Conservation (phyloP, 2,329 filamentous ascomycete species). For the Chaetoscypha palmicola region DNA sequence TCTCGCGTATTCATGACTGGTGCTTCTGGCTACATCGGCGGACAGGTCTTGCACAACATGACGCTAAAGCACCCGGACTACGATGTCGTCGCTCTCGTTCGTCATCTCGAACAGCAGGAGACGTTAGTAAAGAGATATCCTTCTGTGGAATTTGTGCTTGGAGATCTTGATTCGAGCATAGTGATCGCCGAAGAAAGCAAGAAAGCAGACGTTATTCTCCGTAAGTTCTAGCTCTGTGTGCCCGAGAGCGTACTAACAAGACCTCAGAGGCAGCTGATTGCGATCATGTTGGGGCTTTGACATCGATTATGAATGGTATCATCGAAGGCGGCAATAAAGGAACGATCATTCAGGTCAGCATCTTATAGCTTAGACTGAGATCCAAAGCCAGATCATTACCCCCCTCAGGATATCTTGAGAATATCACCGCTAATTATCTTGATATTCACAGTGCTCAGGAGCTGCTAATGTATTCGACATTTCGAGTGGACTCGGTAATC, state of each 20-base stretch:
- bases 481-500: conserved; percentile 9
- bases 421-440: too few species aligned
- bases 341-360: conserved; percentile 5
- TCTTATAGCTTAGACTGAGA: neutral
- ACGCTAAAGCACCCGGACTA: conserved; percentile 11
- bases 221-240: too few species aligned
- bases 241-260: neutral
- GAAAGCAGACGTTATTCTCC: conserved; percentile 14
- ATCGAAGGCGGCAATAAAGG: conserved; percentile 7
- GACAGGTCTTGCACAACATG: conserved; percentile 10
- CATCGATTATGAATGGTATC: conserved; percentile 11
- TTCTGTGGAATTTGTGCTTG: conserved; percentile 9
- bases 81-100: conserved; percentile 13
- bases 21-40: conserved; percentile 18
- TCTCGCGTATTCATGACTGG: conserved; percentile 16
- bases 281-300: conserved; percentile 6
- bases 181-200: conserved; percentile 11
- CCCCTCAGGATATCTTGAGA: too few species aligned
- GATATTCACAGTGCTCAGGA: conserved; percentile 15
- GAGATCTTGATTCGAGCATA: conserved; percentile 11
- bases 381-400: neutral
- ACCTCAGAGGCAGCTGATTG: conserved; percentile 10
- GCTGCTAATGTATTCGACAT: conserved; percentile 8
- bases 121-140: conserved; percentile 11
- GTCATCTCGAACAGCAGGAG: conserved; percentile 11